Base-by-base conservation (phyloP, 2,329 filamentous ascomycete species). In the Daldinia eschscholtzii region DNA sequence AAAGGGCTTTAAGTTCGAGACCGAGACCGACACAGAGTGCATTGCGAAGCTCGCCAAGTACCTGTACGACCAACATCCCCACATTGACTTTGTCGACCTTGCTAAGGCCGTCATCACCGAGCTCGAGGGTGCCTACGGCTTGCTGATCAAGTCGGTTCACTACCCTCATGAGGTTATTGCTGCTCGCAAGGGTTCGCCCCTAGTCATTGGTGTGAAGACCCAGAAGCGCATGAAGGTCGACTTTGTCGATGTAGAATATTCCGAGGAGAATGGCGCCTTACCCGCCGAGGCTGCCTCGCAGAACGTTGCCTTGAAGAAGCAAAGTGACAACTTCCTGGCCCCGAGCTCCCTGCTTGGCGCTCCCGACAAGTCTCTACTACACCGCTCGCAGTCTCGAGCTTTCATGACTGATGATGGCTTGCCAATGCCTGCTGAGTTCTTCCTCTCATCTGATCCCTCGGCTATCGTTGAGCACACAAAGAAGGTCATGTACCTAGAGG, bases 191-290 rank as follows among this genome's bases (percentile, higher is more conserved):
- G 96, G 96, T 84, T 99, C 96, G 70, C 96, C 96, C 48, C 89
- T 99, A 69, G 96, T 99, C 72, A 93, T 99, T 76, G 96, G 96
- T 84, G 96, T 99, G 80, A 93, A 94, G 85, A 98, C 96, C 64
- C 88, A 94, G 83, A 97, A 92, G 87, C 97, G 97, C 86, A 98
- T 99, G 96, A 99, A 98, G 91, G 96, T 99, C 71, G 96, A 99
- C 85, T 99, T 99, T 79, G 96, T 99, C 80, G 96, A 99, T 81
- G 96, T 99, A 70, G 96, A 99, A 85, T 98, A 95, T 82, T 92
- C 92, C 58, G 94, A 97, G 78, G 93, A 97, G 76, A 90, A 91
- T 77, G 86, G 85, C 74, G 88, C 92, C 74, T 91, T 99, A 70
- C 91, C 96, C 41, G 96, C 96, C 61, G 96, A 99, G 88, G 90